Conservation (phyloP, 768 basidiomycete genomes). For the Trametes villosa region DNA sequence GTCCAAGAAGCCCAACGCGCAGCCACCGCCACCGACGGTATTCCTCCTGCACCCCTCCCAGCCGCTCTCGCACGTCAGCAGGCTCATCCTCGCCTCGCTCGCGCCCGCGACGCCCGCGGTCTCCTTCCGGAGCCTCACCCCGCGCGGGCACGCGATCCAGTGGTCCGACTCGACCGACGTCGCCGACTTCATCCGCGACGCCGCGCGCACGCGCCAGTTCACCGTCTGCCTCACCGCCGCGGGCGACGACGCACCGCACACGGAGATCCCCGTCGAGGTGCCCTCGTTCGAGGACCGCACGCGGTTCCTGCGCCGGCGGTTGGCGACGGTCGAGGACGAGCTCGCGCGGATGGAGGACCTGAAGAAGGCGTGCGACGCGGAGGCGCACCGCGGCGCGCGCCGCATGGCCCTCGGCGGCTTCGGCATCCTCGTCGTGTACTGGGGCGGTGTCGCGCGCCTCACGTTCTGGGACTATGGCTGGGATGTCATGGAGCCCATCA, state of each 20-base stretch:
- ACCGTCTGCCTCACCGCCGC: constrained; percentile 43
- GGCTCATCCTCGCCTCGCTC: constrained; percentile 56
- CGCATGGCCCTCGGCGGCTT: constrained; percentile 62
- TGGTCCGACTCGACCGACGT: constrained; percentile 70
- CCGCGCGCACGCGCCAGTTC: constrained; percentile 58
- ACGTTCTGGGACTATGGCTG: constrained; percentile 68
- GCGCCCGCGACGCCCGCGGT: constrained; percentile 40
- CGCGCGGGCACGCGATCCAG: constrained; percentile 40
- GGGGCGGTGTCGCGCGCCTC: constrained; percentile 64
- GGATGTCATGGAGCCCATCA: constrained; percentile 74
- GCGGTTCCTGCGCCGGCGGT: constrained; percentile 54
- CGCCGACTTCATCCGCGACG: constrained; percentile 67
- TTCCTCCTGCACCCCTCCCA: constrained; percentile 72
- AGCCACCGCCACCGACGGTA: constrained; percentile 45
- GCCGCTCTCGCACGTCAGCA: constrained; percentile 64
- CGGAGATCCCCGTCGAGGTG: constrained; percentile 54
- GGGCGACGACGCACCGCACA: constrained; percentile 15
- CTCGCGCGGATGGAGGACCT: constrained; percentile 55
- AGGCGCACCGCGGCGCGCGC: constrained; percentile 59
- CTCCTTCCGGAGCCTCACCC: constrained; percentile 49
- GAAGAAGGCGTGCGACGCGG: constrained; percentile 58
- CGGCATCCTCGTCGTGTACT: constrained; percentile 63
- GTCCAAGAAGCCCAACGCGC: too few species aligned
- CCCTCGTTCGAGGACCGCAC: constrained; percentile 69
- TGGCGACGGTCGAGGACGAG: constrained; percentile 47